phyloP scores from a whole-genome alignment of 805 yeast species.

The Metschnikowia continentalis region DNA sequence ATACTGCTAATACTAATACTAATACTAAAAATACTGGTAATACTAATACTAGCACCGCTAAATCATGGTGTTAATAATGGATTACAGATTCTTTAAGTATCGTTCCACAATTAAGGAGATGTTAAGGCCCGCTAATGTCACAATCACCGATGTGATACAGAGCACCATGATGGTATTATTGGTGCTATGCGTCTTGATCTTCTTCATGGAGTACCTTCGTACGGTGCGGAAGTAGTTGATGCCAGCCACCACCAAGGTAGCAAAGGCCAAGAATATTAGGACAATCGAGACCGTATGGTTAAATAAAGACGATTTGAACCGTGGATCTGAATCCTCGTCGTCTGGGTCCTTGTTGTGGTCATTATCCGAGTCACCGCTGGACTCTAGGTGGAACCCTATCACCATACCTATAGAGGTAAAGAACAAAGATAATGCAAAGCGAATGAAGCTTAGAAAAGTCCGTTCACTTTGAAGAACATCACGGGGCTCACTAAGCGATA shows the following conservation, averaged over 20 bases:
- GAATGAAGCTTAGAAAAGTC: constrained; percentile 46
- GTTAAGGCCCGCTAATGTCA: constrained; percentile 34
- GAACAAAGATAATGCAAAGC: constrained; percentile 43
- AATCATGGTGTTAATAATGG: too few species aligned
- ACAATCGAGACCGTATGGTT: constrained; percentile 29
- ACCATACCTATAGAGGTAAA: constrained; percentile 46
- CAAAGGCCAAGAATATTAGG: constrained; percentile 36
- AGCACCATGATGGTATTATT: constrained; percentile 27
- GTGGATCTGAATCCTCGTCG: not conserved
- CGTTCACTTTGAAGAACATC: constrained; percentile 53
- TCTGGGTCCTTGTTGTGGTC: not conserved
- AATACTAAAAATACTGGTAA: too few species aligned
- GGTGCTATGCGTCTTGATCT: constrained; percentile 36
- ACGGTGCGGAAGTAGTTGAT: constrained; percentile 43
- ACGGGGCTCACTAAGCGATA: constrained; percentile 41
- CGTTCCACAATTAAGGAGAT: constrained; percentile 24
- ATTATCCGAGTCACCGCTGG: constrained; percentile 12
- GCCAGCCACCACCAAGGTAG: constrained; percentile 35
- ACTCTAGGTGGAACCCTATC: constrained; percentile 42
- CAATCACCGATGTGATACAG: constrained; percentile 30
- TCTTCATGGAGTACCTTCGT: constrained; percentile 39
- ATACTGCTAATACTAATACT: too few species aligned
- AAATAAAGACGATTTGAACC: constrained; percentile 6
- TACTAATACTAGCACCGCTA: too few species aligned
- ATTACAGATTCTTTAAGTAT: constrained; percentile 2